Evolutionary conservation across 2,329 filamentous ascomycete species (phyloP).

Genomic region (Coniochaeta sp.): DNA sequence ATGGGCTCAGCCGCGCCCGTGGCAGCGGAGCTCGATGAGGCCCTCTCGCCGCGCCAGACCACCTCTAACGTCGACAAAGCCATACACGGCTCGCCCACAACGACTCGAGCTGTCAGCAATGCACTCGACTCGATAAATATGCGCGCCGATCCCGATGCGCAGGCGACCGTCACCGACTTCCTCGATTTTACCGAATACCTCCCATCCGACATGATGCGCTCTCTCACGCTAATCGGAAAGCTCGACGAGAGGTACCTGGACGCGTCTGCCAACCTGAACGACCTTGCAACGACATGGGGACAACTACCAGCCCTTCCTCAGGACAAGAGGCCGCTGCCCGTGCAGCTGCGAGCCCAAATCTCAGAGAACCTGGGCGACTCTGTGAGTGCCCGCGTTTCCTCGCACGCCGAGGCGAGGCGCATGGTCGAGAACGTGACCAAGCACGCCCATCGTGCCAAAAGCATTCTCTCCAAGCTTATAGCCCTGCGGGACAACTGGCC

Average conservation of each 20-base stretch:
- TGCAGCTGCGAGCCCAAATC: conserved; percentile 50
- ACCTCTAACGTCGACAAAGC: not conserved
- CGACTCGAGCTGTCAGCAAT: conserved; percentile 24
- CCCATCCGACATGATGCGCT: conserved; percentile 59
- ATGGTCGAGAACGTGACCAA: conserved; percentile 58
- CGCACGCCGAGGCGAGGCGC: conserved; percentile 55
- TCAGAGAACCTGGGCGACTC: conserved; percentile 49
- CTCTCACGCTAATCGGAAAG: conserved; percentile 57
- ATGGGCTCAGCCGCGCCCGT: not conserved
- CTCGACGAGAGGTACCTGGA: conserved; percentile 54
- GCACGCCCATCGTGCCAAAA: conserved; percentile 54
- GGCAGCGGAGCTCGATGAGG: conserved; percentile 18
- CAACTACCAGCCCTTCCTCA: conserved; percentile 42
- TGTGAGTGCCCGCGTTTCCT: conserved; percentile 48
- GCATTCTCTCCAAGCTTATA: conserved; percentile 51
- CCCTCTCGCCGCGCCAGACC: conserved; percentile 26
- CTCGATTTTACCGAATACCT: conserved; percentile 66
- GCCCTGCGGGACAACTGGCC: conserved; percentile 56
- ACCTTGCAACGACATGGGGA: conserved; percentile 51
- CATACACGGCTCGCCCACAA: conserved; percentile 17
- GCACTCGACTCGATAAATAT: conserved; percentile 38
- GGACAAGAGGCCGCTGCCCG: conserved; percentile 39
- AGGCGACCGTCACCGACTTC: conserved; percentile 64
- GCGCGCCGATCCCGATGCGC: conserved; percentile 58
- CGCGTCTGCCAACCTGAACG: conserved; percentile 46